phyloP scores from a whole-genome alignment of 2,329 filamentous ascomycete species.

The Aureobasidium sp. region DNA sequence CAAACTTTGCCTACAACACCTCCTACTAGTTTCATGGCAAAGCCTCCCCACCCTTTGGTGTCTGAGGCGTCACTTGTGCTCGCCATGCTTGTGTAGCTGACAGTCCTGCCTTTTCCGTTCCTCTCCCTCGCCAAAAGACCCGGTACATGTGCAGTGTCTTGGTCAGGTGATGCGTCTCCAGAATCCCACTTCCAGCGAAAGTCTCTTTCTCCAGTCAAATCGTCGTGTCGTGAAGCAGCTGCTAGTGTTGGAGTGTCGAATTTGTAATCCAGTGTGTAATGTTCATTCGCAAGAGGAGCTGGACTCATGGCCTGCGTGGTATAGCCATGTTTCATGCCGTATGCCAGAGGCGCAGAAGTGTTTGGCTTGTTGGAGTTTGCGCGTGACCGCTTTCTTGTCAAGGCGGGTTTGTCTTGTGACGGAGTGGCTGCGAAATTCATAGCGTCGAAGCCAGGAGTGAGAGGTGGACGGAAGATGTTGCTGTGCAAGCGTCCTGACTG shows the following conservation, averaged over 20 bases:
- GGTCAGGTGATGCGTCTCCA: neutral
- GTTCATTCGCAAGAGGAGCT: constrained; percentile 39
- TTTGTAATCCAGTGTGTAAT: constrained; percentile 42
- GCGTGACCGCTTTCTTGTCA: constrained; percentile 8
- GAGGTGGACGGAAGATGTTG: constrained; percentile 11
- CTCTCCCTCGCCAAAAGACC: constrained; percentile 24
- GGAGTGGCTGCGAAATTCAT: neutral
- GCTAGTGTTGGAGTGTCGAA: constrained; percentile 38
- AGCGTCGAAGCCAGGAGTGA: neutral
- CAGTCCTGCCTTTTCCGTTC: constrained; percentile 20
- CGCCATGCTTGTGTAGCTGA: constrained; percentile 13
- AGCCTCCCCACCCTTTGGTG: constrained; percentile 43
- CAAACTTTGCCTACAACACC: constrained; percentile 69
- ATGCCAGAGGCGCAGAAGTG: neutral
- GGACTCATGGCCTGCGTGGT: constrained; percentile 1
- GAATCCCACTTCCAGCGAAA: constrained; percentile 25
- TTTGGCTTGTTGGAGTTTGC: constrained; percentile 8
- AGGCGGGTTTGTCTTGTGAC: neutral
- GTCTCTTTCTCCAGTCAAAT: constrained; percentile 7
- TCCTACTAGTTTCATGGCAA: constrained; percentile 55
- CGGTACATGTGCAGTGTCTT: constrained; percentile 16
- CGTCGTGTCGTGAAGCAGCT: constrained; percentile 26
- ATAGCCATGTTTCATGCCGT: neutral
- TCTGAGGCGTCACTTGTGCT: neutral
- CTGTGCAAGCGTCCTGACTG: neutral